Percentiles rank a stretch among this genome's conserved stretches.
Conservation (phyloP, 768 basidiomycete genomes). For the Leccinum ochraceum region DNA sequence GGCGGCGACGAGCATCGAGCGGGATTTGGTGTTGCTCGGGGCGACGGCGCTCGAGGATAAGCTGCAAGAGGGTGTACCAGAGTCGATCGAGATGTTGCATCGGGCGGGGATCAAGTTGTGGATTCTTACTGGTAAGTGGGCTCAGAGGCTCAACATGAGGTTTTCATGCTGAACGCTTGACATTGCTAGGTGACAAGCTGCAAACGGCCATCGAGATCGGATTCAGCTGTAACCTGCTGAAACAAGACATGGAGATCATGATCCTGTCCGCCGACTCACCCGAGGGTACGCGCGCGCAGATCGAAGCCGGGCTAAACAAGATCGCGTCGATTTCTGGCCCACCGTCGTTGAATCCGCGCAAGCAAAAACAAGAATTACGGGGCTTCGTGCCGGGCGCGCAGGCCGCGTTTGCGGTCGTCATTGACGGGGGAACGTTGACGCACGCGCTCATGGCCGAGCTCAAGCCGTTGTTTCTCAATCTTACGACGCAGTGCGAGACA, state of each 20-base stretch:
- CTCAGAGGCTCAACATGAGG: too few relatives aligned
- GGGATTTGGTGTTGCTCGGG: constrained; percentile 80
- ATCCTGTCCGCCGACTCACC: constrained; percentile 84
- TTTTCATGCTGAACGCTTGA: not conserved
- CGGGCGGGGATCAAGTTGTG: constrained; percentile 95
- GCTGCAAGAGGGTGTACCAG: constrained; percentile 94
- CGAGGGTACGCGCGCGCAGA: constrained; percentile 77
- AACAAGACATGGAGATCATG: constrained; percentile 95
- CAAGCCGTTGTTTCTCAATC: constrained; percentile 84
- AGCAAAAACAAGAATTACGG: constrained; percentile 35
- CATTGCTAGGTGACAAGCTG: constrained; percentile 78
- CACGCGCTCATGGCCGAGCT: constrained; percentile 76
- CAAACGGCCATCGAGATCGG: constrained; percentile 99
- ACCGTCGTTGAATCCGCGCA: constrained; percentile 57
- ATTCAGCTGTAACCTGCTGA: constrained; percentile 93
- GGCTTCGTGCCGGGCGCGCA: constrained; percentile 66
- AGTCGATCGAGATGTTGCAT: constrained; percentile 90
- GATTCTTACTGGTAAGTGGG: constrained; percentile 81
- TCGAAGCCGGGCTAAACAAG: constrained; percentile 93
- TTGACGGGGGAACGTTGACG: constrained; percentile 91
- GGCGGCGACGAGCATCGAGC: constrained; percentile 82
- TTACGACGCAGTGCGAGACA: constrained; percentile 95
- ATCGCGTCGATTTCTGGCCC: constrained; percentile 86
- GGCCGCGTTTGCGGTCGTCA: constrained; percentile 89
- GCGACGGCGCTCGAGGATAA: constrained; percentile 98